Percentiles rank a stretch among this genome's conserved stretches.
phyloP scores from a whole-genome alignment of 495 filamentous ascomycete genomes.

The Aspergillus egyptiacus region DNA sequence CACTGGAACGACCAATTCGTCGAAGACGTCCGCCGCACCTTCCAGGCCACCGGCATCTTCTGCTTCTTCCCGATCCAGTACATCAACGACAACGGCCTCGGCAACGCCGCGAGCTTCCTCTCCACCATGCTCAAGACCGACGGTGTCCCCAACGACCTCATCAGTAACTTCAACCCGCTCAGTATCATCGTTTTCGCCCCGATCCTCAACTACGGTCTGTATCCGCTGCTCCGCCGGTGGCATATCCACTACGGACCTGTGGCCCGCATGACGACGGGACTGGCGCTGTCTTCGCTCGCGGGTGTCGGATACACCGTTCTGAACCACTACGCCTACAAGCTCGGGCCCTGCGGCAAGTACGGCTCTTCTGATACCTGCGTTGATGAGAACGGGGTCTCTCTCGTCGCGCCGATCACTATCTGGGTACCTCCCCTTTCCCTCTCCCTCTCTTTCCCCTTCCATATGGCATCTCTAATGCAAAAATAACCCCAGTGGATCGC shows the following conservation, averaged over 20 bases:
- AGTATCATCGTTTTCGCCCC: constrained; percentile 61
- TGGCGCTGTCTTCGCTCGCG: constrained; percentile 49
- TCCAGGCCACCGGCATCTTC: constrained; percentile 48
- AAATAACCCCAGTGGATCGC: constrained; percentile 1
- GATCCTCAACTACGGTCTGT: constrained; percentile 56
- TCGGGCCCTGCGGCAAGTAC: not conserved
- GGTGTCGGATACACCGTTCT: constrained; percentile 25
- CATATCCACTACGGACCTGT: constrained; percentile 58
- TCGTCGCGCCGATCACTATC: not conserved
- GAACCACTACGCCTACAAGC: constrained; percentile 6
- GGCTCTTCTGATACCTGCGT: not conserved
- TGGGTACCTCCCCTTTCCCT: not conserved
- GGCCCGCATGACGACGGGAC: constrained; percentile 61
- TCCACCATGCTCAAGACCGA: constrained; percentile 58
- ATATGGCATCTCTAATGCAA: not conserved
- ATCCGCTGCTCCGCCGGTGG: constrained; percentile 50
- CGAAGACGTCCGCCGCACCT: constrained; percentile 40
- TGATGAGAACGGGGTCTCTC: not conserved
- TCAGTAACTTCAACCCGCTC: constrained; percentile 65
- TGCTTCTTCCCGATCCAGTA: constrained; percentile 48
- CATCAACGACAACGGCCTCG: constrained; percentile 47
- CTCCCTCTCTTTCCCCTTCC: not conserved
- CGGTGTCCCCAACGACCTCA: constrained; percentile 65
- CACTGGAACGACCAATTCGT: constrained; percentile 46
- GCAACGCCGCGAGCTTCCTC: constrained; percentile 43